Evolutionary conservation across 2,329 filamentous ascomycete genomes (phyloP).

Genomic region (Apiospora phragmitis): DNA sequence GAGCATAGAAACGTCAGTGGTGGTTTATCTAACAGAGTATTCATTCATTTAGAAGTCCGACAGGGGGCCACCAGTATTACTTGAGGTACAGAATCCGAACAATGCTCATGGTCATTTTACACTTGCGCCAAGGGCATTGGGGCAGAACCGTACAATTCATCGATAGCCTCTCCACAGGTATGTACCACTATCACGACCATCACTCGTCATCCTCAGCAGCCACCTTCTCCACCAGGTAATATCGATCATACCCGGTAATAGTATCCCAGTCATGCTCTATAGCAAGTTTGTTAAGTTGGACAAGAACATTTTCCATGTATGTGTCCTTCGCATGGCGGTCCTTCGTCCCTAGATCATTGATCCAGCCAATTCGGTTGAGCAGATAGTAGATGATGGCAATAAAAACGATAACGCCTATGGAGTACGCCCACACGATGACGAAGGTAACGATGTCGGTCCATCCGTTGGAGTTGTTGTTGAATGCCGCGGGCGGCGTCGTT

Average conservation of each 20-base stretch:
- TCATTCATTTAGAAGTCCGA: too few species aligned
- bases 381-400: constrained; percentile 66
- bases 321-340: constrained; percentile 62
- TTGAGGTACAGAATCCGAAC: too few species aligned
- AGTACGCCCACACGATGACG: constrained; percentile 65
- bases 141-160: too few species aligned
- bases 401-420: constrained; percentile 65
- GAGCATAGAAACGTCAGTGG: not conserved
- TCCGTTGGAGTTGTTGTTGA: constrained; percentile 36
- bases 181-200: too few species aligned
- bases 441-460: constrained; percentile 58
- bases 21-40: not conserved
- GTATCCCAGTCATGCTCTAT: constrained; percentile 29
- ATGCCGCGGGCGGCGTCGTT: constrained; percentile 35
- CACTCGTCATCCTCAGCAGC: constrained; percentile 26
- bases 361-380: constrained; percentile 57
- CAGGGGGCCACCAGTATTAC: not conserved
- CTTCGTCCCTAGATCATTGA: constrained; percentile 64
- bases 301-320: constrained; percentile 66
- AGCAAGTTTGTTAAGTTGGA: constrained; percentile 63
- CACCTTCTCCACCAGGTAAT: constrained; percentile 30
- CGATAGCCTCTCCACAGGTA: too few species aligned
- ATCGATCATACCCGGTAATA: constrained; percentile 26
- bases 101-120: too few species aligned
- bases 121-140: too few species aligned